Conservation (phyloP, 1,139 yeast genomes). For the Diutina pseudorugosa region DNA sequence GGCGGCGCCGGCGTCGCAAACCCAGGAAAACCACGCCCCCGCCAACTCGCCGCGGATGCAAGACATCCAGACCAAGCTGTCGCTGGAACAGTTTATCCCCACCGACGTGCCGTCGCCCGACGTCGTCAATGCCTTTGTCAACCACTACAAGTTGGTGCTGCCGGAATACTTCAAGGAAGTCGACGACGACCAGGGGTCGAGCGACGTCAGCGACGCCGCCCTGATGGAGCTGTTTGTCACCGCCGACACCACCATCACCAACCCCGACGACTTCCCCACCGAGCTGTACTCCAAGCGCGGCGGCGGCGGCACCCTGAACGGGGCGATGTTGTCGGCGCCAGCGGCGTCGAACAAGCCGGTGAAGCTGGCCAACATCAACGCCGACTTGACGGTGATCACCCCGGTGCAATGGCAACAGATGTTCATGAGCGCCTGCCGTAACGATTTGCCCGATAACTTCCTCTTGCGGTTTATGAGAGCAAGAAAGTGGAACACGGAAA, state of each 20-base stretch:
- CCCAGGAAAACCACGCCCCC: slow-evolving; percentile 7
- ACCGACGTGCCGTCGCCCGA: slow-evolving; percentile 16
- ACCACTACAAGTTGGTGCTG: slow-evolving; percentile 8
- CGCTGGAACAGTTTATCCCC: slow-evolving; percentile 18
- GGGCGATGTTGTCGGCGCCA: slow-evolving; percentile 3
- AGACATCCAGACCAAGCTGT: slow-evolving; percentile 19
- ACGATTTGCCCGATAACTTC: slow-evolving; percentile 58
- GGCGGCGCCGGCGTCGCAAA: not conserved
- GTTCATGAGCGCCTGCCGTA: slow-evolving; percentile 46
- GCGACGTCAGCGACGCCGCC: slow-evolving; percentile 11
- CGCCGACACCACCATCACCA: slow-evolving; percentile 22
- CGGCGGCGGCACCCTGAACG: not conserved
- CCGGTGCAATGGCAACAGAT: slow-evolving; percentile 15
- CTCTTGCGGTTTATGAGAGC: slow-evolving; percentile 35
- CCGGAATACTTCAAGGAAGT: slow-evolving; percentile 13
- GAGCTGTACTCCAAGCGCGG: not conserved
- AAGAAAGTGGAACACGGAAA: slow-evolving; percentile 63
- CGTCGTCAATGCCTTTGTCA: slow-evolving; percentile 9
- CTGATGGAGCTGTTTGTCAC: slow-evolving; percentile 27
- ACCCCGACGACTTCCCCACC: slow-evolving; percentile 3
- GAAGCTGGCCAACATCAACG: not conserved
- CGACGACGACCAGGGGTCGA: slow-evolving; percentile 11
- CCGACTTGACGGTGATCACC: not conserved
- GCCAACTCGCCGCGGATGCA: slow-evolving; percentile 16
- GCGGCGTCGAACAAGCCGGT: slow-evolving; percentile 1